These are phyloP conservation scores for Podosphaera xanthii DNA, from an alignment of 2,329 filamentous ascomycete genomes.

Conservation along the genomic window DNA sequence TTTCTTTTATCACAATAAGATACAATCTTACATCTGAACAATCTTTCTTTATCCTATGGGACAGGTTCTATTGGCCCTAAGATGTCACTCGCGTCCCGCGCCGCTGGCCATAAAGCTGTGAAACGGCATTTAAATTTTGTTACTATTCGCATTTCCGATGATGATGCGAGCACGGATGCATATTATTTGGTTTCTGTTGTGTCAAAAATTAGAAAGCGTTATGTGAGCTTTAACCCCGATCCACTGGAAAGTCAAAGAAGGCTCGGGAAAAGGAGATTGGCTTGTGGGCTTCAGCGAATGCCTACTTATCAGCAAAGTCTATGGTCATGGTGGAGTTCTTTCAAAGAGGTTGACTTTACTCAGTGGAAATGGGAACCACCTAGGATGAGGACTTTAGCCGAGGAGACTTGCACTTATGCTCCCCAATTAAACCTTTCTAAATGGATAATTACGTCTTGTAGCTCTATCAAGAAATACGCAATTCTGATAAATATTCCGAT, in stretches of 20 bases:
- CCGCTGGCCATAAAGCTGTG: not conserved
- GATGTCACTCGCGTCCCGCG: not conserved
- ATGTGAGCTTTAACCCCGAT: slow-evolving; percentile 17
- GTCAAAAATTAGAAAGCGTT: slow-evolving; percentile 13
- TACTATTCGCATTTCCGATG: slow-evolving; percentile 36
- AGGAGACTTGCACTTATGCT: not conserved
- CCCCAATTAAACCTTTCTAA: not conserved
- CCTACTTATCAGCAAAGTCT: slow-evolving; percentile 5
- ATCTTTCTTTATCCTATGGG: not conserved
- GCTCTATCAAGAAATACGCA: not conserved
- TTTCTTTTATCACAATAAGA: too few relatives aligned
- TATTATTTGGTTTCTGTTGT: slow-evolving; percentile 23
- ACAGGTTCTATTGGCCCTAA: not conserved
- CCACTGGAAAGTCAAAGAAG: slow-evolving; percentile 16
- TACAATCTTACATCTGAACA: too few relatives aligned
- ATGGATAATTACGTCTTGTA: not conserved
- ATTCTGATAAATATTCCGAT: not conserved
- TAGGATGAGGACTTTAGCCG: not conserved
- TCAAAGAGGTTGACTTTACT: slow-evolving; percentile 9
- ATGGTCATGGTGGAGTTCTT: slow-evolving; percentile 11
- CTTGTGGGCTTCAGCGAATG: slow-evolving; percentile 9
- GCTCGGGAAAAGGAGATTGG: slow-evolving; percentile 16
- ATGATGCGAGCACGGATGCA: slow-evolving; percentile 23
- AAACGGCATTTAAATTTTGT: slow-evolving; percentile 13
- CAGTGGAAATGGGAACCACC: slow-evolving; percentile 16